phyloP scores from a whole-genome alignment of 2,329 filamentous ascomycete species.

The Exophiala aquamarina region DNA sequence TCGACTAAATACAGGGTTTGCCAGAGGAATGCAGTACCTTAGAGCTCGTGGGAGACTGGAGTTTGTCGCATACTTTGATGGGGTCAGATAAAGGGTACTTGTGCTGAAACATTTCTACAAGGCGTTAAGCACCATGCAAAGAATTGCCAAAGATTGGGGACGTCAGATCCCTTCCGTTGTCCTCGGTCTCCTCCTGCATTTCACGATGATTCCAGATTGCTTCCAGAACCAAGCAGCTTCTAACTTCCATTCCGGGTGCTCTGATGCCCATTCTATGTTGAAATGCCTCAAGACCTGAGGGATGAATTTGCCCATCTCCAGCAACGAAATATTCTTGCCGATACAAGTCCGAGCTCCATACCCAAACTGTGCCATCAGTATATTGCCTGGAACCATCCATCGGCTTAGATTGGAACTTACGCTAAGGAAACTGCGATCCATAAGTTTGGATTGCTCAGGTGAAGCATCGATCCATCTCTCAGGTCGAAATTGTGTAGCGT shows the following conservation, averaged over 20 bases:
- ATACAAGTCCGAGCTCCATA: conserved; percentile 31
- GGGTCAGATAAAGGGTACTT: too few relatives aligned
- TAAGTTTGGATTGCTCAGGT: conserved; percentile 27
- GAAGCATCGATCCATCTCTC: conserved; percentile 45
- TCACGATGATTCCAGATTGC: conserved; percentile 8
- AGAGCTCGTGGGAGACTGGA: too few relatives aligned
- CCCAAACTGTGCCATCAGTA: conserved; percentile 36
- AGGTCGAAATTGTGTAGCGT: conserved; percentile 35
- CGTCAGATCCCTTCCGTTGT: too few relatives aligned
- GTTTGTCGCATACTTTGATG: too few relatives aligned
- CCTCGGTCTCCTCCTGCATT: too few relatives aligned
- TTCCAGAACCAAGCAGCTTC: conserved; percentile 9
- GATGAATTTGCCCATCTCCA: conserved; percentile 40
- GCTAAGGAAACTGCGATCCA: conserved; percentile 28
- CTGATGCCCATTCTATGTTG: conserved; percentile 6
- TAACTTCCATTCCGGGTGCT: conserved; percentile 2
- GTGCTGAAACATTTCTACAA: too few relatives aligned
- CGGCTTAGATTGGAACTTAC: conserved; percentile 2
- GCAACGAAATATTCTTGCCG: conserved; percentile 39
- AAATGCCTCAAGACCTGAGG: conserved; percentile 35
- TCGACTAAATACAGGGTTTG: too few relatives aligned
- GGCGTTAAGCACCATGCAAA: too few relatives aligned
- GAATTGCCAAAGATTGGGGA: too few relatives aligned
- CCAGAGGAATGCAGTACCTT: too few relatives aligned
- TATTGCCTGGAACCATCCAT: not conserved